These are phyloP conservation scores for Cryptococcus sp. DNA, from an alignment of 1,284 basidiomycete species.

Conservation along the genomic window DNA sequence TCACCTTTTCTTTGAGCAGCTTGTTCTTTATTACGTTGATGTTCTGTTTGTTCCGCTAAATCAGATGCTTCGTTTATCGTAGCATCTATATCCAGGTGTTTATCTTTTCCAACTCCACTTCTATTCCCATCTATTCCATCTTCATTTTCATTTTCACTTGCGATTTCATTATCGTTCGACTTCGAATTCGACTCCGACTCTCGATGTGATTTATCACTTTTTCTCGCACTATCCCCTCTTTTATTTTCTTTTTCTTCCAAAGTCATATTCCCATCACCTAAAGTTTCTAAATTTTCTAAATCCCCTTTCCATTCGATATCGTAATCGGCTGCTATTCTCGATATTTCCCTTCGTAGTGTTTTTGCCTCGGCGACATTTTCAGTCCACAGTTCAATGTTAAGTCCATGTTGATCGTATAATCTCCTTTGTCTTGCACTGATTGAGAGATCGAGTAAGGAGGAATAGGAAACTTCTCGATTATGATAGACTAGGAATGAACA, in stretches of 20 bases:
- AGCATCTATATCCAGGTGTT: constrained; percentile 32
- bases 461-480: constrained; percentile 65
- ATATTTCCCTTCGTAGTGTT: constrained; percentile 55
- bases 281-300: constrained; percentile 27
- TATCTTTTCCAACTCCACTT: constrained; percentile 3
- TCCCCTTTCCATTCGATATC: constrained; percentile 51
- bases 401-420: constrained; percentile 58
- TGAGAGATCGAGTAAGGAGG: constrained; percentile 57
- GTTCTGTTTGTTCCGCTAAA: constrained; percentile 29
- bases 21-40: constrained; percentile 22
- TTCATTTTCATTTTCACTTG: constrained; percentile 2
- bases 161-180: background rate
- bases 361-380: constrained; percentile 56
- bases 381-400: constrained; percentile 61
- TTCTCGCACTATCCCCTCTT: no score
- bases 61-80: constrained; percentile 43
- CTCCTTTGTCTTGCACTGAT: constrained; percentile 58
- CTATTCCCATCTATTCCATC: constrained; percentile 5
- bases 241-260: background rate
- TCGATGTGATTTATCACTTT: background rate
- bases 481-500: constrained; percentile 50
- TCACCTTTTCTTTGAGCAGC: constrained; percentile 27
- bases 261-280: background rate
- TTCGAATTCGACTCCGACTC: background rate
- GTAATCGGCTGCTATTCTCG: constrained; percentile 61